Evolutionary conservation across 306 rosid genomes (phyloP), one percentile per base, ranked within the genome.

Genomic region (Prunus mume): DNA sequence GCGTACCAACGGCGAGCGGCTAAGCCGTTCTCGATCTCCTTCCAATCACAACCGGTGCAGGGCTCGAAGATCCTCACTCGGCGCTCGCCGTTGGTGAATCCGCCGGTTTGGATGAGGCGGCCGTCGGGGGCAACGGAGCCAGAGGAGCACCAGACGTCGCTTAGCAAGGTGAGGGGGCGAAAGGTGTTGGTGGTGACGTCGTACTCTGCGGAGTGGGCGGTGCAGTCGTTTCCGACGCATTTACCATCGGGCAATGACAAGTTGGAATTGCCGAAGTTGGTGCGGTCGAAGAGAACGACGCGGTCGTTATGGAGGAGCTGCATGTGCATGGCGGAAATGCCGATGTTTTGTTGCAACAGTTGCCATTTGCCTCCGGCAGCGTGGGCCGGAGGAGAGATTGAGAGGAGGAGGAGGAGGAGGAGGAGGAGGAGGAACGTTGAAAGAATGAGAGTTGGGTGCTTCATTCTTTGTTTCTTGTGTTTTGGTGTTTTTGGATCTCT

Each of bases 251-350:
- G 96, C 3, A 87, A 45, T 0, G 91, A 46, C 11, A 86, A 19
- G 45, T 93, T 88, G n/a, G 98, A 93, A 3, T 13, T 13, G 5
- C 97, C 98, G 50, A 90, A 90, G 78, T 88, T 92, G 2, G 98
- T 91, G 15, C 96, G 92, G 81, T 93, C 97, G 73, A 71, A 93
- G 25, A 91, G 83, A 24, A 90, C 18, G 30, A 93, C 88, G 1
- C 83, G 80, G 82, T 93, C 97, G 60, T 84, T 83, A 72, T 83
- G 80, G 46, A 90, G 85, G 0, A 91, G 81, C 65, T 93, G 98
- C 98, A 93, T 91, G 96, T 93, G 98, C 98, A 93, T 91, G 78
- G 92, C 93, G 0, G 90, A 81, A 6, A 93, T 85, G 80, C 98
- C 97, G 0, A 93, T 87, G 89, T 38, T 91, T 11, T 77, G 54